Evolutionary conservation across 495 filamentous ascomycete genomes (phyloP).

Genomic region (Hyaloscypha bicolor): DNA sequence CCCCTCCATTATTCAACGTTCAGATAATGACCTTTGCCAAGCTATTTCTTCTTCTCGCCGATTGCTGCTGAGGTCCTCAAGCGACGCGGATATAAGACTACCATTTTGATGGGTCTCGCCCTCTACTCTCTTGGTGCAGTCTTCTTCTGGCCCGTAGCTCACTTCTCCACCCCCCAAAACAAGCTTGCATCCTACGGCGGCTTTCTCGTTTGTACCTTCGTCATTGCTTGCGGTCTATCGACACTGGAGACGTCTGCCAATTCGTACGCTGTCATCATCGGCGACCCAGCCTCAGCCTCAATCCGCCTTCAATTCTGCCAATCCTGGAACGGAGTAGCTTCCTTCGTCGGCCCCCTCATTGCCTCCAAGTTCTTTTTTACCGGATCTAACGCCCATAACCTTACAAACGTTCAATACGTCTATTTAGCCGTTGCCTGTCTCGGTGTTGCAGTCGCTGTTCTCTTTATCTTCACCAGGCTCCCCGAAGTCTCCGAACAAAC

Average conservation of each 20-base stretch:
- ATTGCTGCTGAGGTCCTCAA: conserved; percentile 50
- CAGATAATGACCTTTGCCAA: background rate
- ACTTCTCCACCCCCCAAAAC: conserved; percentile 21
- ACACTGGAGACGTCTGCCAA: conserved; percentile 70
- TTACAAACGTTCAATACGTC: conserved; percentile 58
- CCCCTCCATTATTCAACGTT: background rate
- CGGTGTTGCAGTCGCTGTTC: conserved; percentile 56
- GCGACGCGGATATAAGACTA: conserved; percentile 47
- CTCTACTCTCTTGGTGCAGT: conserved; percentile 29
- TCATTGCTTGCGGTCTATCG: conserved; percentile 65
- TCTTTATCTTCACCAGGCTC: conserved; percentile 50
- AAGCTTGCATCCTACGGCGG: conserved; percentile 58
- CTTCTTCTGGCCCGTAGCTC: conserved; percentile 27
- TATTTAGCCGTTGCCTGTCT: conserved; percentile 43
- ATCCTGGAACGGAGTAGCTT: conserved; percentile 67
- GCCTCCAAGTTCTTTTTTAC: conserved; percentile 71
- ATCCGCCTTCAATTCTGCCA: conserved; percentile 67
- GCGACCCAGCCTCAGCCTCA: conserved; percentile 50
- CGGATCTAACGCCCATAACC: conserved; percentile 42
- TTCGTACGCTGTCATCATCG: conserved; percentile 63
- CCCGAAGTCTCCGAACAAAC: conserved; percentile 54
- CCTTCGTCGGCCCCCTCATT: conserved; percentile 66
- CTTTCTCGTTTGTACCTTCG: conserved; percentile 63
- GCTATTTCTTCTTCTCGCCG: conserved; percentile 61
- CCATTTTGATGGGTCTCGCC: conserved; percentile 32